These are phyloP conservation scores for Erysiphe pulchra DNA, from an alignment of 2,329 filamentous ascomycete genomes.

Conservation along the genomic window DNA sequence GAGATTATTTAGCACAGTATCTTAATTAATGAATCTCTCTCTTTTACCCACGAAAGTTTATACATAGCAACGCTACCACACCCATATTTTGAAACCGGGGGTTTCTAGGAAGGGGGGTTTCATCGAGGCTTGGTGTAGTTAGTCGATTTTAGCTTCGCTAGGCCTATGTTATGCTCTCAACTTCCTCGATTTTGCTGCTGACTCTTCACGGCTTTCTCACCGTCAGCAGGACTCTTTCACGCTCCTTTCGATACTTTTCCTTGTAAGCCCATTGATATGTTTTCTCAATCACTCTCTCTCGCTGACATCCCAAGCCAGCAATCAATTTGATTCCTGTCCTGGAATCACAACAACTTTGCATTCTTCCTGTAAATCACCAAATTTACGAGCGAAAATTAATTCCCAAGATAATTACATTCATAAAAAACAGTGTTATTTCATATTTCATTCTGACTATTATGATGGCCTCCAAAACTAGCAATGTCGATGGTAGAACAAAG, in stretches of 20 bases:
- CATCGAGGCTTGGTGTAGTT: neutral
- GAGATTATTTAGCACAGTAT: too few species aligned
- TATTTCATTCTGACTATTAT: neutral
- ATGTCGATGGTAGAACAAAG: constrained; percentile 12
- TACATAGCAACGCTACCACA: too few species aligned
- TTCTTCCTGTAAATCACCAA: neutral
- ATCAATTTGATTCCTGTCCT: neutral
- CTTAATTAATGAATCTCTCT: too few species aligned
- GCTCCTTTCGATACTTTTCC: neutral
- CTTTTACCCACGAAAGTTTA: too few species aligned
- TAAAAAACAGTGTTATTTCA: neutral
- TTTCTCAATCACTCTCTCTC: neutral
- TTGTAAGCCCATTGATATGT: neutral
- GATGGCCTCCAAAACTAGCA: constrained; percentile 12
- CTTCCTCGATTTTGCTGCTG: neutral
- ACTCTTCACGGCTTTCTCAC: neutral
- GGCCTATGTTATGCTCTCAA: neutral
- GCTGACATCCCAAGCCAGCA: neutral
- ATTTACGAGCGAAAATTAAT: neutral
- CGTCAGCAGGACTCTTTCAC: neutral
- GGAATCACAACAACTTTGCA: neutral
- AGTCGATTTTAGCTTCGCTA: neutral
- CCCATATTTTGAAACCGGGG: too few species aligned
- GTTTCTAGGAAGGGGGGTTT: neutral
- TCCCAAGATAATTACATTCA: neutral